Percentiles rank a stretch among this genome's conserved stretches.
Conservation (phyloP, 306 rosid species). For the Oxytropis ochrocephala region DNA sequence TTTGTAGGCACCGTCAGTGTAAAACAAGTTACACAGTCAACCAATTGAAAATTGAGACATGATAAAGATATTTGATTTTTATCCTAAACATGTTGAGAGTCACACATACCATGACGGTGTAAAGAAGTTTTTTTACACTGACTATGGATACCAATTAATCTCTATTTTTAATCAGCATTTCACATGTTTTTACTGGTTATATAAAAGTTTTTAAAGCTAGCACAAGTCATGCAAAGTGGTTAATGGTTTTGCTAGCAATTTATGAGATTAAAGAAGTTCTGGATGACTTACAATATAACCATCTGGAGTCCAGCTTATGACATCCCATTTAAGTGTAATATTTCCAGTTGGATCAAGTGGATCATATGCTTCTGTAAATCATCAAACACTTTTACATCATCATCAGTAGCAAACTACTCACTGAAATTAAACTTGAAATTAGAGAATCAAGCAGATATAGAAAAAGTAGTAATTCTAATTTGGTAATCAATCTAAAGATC, state of each 20-base stretch:
- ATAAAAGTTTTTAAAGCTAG: neutral
- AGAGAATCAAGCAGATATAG: no score
- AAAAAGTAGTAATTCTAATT: no score
- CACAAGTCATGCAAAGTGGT: neutral
- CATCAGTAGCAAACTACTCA: neutral
- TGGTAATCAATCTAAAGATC: no score
- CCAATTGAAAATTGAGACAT: no score
- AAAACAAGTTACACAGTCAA: no score
- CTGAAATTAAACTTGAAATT: no score
- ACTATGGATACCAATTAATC: no score
- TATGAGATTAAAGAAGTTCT: constrained; percentile 7
- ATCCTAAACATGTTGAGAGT: no score
- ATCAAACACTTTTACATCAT: constrained; percentile 4
- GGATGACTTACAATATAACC: constrained; percentile 81
- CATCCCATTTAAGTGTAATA: constrained; percentile 91
- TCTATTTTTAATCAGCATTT: neutral
- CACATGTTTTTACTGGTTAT: neutral
- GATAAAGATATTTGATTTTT: no score
- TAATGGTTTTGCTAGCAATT: neutral
- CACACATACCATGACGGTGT: no score
- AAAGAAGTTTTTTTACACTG: neutral
- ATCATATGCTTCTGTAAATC: constrained; percentile 75
- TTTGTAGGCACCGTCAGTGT: no score
- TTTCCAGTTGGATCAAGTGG: constrained; percentile 88
- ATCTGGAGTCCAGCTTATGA: constrained; percentile 81